phyloP scores from a whole-genome alignment of 116 monocot species.

The Trichopus zeylanicus region DNA sequence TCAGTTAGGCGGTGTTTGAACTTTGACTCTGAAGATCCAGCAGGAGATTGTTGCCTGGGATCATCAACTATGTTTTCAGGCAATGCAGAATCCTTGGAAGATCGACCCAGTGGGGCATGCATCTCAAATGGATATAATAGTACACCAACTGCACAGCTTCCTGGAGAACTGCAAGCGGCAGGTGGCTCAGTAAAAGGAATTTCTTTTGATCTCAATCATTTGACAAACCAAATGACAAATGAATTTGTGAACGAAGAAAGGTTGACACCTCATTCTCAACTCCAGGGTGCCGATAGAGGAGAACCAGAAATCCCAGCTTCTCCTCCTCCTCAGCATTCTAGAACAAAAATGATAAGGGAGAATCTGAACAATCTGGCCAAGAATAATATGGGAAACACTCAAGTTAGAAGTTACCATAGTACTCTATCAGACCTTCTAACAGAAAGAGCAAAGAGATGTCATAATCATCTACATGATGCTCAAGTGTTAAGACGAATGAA shows the following conservation, averaged over 20 bases:
- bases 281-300: no score
- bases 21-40: constrained; percentile 26
- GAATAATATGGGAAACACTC: background rate
- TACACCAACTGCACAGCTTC: background rate
- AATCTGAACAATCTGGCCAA: constrained; percentile 28
- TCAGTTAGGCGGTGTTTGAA: constrained; percentile 40
- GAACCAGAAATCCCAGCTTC: constrained; percentile 11
- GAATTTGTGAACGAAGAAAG: constrained; percentile 6
- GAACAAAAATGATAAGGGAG: constrained; percentile 18
- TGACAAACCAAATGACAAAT: constrained; percentile 6
- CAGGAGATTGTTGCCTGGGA: background rate
- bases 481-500: background rate
- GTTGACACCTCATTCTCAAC: background rate
- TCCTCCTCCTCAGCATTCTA: constrained; percentile 12
- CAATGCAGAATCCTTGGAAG: background rate
- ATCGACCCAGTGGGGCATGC: background rate
- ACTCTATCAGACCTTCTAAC: constrained; percentile 3
- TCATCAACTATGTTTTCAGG: background rate
- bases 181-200: constrained; percentile 14
- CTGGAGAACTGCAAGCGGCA: constrained; percentile 3
- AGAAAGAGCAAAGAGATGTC: constrained; percentile 19
- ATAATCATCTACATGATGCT: constrained; percentile 14
- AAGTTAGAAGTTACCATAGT: background rate
- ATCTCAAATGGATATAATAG: background rate
- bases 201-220: constrained; percentile 26